Conservation (phyloP, 345 rosid genomes). For the Linum usitatissimum region DNA sequence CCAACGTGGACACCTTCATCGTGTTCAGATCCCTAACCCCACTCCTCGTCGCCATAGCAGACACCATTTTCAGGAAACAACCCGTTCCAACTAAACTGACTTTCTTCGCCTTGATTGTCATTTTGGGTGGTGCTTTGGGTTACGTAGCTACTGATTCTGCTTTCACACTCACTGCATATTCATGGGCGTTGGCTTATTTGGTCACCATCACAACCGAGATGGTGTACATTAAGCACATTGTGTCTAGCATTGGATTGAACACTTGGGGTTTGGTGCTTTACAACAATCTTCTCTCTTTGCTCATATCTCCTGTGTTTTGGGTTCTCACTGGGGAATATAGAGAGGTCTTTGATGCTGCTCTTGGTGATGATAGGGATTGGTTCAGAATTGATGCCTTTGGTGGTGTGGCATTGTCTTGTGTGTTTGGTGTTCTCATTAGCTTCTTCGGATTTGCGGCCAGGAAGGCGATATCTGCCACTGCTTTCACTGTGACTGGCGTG, state of each 20-base stretch:
- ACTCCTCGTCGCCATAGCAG: conserved; percentile 85
- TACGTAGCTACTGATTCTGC: conserved; percentile 89
- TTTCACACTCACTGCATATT: conserved; percentile 74
- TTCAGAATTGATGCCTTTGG: conserved; percentile 48
- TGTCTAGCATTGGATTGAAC: conserved; percentile 81
- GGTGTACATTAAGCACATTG: conserved; percentile 98
- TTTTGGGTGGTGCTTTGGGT: conserved; percentile 85
- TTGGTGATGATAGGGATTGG: conserved; percentile 42
- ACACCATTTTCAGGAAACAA: conserved; percentile 67
- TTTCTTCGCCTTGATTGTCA: conserved; percentile 44
- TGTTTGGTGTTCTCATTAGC: conserved; percentile 86
- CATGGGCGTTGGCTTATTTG: conserved; percentile 89
- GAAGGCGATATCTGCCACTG: conserved; percentile 86
- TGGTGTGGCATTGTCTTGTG: conserved; percentile 70
- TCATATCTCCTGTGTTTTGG: conserved; percentile 93
- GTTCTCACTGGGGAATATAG: conserved; percentile 64
- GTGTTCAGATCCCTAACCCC: conserved; percentile 93
- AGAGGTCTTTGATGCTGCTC: conserved; percentile 46
- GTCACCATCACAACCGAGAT: conserved; percentile 86
- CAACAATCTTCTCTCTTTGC: conserved; percentile 75
- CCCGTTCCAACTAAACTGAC: conserved; percentile 80
- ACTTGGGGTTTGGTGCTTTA: conserved; percentile 94
- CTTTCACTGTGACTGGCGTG: conserved; percentile 95
- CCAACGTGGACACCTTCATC: conserved; percentile 91
- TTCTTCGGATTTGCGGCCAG: conserved; percentile 96